phyloP scores from a whole-genome alignment of 805 yeast genomes.

The Starmera quercuum region DNA sequence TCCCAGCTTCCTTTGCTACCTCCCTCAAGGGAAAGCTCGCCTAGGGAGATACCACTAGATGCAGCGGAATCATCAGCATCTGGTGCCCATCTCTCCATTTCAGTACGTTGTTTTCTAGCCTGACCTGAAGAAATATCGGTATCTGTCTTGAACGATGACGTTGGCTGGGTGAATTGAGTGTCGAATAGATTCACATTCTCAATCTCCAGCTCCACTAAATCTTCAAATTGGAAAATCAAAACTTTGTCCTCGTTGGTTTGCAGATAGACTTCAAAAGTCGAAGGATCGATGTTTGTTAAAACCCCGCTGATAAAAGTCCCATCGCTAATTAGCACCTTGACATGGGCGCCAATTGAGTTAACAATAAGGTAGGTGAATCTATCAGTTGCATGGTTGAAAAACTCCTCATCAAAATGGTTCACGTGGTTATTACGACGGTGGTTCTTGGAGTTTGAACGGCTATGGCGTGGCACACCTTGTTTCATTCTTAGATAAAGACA shows the following conservation, averaged over 20 bases:
- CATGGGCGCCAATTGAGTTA: conserved; percentile 52
- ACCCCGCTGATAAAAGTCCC: conserved; percentile 57
- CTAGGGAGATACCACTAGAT: conserved; percentile 16
- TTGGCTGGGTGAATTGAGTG: conserved; percentile 1
- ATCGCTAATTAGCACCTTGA: conserved; percentile 50
- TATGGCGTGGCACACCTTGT: background rate
- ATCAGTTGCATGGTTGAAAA: conserved; percentile 32
- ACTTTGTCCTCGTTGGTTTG: conserved; percentile 23
- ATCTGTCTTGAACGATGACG: conserved; percentile 64
- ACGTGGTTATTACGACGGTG: background rate
- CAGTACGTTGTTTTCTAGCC: conserved; percentile 53
- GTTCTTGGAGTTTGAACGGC: background rate
- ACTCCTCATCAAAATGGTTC: conserved; percentile 18
- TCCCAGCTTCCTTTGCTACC: conserved; percentile 55
- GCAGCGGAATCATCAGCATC: conserved; percentile 32
- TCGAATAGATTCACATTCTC: conserved; percentile 22
- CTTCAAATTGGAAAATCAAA: conserved; percentile 22
- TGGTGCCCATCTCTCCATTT: conserved; percentile 73
- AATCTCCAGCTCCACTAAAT: conserved; percentile 34
- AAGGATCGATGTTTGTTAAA: conserved; percentile 48
- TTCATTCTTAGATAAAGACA: background rate
- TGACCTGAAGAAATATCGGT: conserved; percentile 59
- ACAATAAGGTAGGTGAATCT: conserved; percentile 47
- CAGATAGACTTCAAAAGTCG: conserved; percentile 25
- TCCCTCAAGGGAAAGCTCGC: conserved; percentile 28